phyloP scores from a whole-genome alignment of 495 filamentous ascomycete genomes.

The Rusavskia elegans region DNA sequence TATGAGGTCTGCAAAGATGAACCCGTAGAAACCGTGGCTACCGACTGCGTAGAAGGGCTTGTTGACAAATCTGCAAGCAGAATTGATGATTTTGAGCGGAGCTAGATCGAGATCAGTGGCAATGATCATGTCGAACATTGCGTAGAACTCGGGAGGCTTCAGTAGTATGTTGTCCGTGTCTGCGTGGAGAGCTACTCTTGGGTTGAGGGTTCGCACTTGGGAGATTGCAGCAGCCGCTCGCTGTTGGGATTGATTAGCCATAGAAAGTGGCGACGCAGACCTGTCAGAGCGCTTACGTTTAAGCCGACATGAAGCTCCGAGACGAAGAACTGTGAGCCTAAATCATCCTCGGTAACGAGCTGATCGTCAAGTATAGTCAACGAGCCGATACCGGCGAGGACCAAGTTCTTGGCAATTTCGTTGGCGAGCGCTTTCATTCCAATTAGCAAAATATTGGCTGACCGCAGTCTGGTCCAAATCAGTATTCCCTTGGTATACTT shows the following conservation, averaged over 20 bases:
- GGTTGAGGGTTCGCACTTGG: constrained; percentile 72
- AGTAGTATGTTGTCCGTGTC: constrained; percentile 44
- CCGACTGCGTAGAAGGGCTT: constrained; percentile 79
- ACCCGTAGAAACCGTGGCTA: constrained; percentile 84
- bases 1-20: constrained; percentile 84
- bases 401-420: constrained; percentile 95
- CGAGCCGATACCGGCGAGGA: constrained; percentile 82
- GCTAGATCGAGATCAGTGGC: constrained; percentile 73
- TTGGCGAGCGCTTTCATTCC: constrained; percentile 80
- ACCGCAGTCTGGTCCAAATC: constrained; percentile 49
- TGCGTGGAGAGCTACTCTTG: constrained; percentile 62
- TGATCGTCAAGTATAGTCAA: constrained; percentile 80
- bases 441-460: constrained; percentile 79
- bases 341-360: constrained; percentile 59
- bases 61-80: constrained; percentile 55
- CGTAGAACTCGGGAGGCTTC: constrained; percentile 57
- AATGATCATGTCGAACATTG: constrained; percentile 69
- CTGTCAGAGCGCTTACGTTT: constrained; percentile 37
- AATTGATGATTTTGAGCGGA: constrained; percentile 63
- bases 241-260: constrained; percentile 19
- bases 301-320: constrained; percentile 55
- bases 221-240: constrained; percentile 72
- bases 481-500: background rate
- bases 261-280: background rate
- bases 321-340: constrained; percentile 82